A percentile compares a stretch with the other conserved stretches of the same genome.
These are phyloP conservation scores for Asterophora parasitica DNA, from an alignment of 768 basidiomycete genomes.

Conservation along the genomic window DNA sequence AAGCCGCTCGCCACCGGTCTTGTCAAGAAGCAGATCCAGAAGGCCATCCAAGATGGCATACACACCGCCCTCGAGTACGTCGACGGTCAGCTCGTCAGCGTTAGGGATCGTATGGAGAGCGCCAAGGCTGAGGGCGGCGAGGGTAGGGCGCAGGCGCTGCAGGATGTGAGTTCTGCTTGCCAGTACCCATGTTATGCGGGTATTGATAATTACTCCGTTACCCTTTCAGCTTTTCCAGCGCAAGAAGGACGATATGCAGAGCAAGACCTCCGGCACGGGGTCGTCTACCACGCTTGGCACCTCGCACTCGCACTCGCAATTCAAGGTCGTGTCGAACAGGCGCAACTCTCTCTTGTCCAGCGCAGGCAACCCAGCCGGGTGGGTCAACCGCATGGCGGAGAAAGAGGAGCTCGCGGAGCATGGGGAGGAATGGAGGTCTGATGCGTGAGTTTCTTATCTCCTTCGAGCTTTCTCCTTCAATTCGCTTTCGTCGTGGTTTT, in stretches of 20 bases:
- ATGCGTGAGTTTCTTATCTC: conserved; percentile 34
- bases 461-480: too few relatives aligned
- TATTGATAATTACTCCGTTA: too few relatives aligned
- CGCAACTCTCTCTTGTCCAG: conserved; percentile 62
- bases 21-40: conserved; percentile 69
- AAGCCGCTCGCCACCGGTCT: conserved; percentile 74
- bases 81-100: conserved; percentile 85
- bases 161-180: conserved; percentile 53
- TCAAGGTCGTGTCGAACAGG: conserved; percentile 76
- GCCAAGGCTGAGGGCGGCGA: conserved; percentile 37
- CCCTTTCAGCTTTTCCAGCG: conserved; percentile 49
- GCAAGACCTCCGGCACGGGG: conserved; percentile 14
- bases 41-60: conserved; percentile 59
- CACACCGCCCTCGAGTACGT: conserved; percentile 80
- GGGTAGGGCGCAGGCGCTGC: conserved; percentile 45
- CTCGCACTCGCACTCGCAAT: conserved; percentile 51
- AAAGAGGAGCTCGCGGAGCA: conserved; percentile 27
- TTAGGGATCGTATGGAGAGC: conserved; percentile 73
- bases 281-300: conserved; percentile 12
- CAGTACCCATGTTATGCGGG: too few relatives aligned
- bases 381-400: conserved; percentile 57
- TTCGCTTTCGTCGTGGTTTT: neutral
- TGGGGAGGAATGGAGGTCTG: conserved; percentile 38
- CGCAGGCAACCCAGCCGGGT: conserved; percentile 63
- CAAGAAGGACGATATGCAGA: conserved; percentile 40